Evolutionary conservation across 139 green algal species (phyloP).

Genomic region (Micromonas pusilla): DNA sequence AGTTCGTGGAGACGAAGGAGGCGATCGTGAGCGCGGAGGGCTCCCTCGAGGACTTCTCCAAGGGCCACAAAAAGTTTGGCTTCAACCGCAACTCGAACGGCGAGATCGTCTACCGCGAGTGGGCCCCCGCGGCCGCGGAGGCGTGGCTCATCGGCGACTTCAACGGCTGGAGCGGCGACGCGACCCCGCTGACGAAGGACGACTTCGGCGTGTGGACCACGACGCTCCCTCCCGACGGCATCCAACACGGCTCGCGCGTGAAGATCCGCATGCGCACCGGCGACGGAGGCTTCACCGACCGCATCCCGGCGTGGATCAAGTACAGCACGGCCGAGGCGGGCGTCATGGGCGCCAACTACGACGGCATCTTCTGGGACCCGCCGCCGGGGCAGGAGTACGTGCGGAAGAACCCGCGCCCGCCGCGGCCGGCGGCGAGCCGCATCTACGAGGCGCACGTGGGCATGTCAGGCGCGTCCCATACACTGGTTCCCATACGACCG

Average conservation of each 20-base stretch:
- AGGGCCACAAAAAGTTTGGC: conserved; percentile 69
- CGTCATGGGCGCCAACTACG: conserved; percentile 78
- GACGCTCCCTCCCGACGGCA: conserved; percentile 57
- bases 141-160: conserved; percentile 80
- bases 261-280: conserved; percentile 70
- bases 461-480: conserved; percentile 78
- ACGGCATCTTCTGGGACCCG: conserved; percentile 89
- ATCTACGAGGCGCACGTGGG: conserved; percentile 97
- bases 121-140: conserved; percentile 68
- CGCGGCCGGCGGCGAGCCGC: conserved; percentile 46
- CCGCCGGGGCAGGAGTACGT: conserved; percentile 51
- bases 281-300: conserved; percentile 66
- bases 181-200: conserved; percentile 9
- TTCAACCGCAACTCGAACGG: conserved; percentile 50
- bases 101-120: conserved; percentile 75
- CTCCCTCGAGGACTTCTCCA: conserved; percentile 48
- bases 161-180: conserved; percentile 68
- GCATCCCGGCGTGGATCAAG: conserved; percentile 78
- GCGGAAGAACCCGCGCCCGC: conserved; percentile 51
- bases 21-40: conserved; percentile 59
- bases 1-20: conserved; percentile 49
- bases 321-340: conserved; percentile 59
- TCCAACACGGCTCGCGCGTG: conserved; percentile 65
- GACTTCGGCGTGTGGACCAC: conserved; percentile 63
- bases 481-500: too few relatives aligned